These are phyloP conservation scores for Xylariaceae sp. DNA, from an alignment of 2,329 filamentous ascomycete species.

Conservation along the genomic window DNA sequence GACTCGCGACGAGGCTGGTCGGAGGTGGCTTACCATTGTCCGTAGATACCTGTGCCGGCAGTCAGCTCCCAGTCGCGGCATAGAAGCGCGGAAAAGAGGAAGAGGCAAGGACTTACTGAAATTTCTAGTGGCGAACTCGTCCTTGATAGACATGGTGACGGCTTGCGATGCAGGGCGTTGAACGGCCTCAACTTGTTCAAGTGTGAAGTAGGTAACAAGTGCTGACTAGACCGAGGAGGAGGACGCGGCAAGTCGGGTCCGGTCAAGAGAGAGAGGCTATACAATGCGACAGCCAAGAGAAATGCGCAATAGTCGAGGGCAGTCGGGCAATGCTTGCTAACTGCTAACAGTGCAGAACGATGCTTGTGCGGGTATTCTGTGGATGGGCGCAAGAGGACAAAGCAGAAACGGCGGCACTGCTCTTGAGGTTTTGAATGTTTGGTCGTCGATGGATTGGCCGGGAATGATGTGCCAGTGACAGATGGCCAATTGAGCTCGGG, in stretches of 20 bases:
- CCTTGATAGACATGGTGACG: conserved; percentile 60
- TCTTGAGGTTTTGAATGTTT: background rate
- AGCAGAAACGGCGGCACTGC: background rate
- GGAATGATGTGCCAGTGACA: conserved; percentile 1
- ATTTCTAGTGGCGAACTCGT: conserved; percentile 66
- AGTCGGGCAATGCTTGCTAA: too few relatives aligned
- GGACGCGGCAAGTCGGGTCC: background rate
- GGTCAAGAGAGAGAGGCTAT: conserved; percentile 1
- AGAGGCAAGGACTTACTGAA: conserved; percentile 52
- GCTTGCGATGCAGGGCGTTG: conserved; percentile 3
- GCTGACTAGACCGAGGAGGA: background rate
- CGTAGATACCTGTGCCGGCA: conserved; percentile 58
- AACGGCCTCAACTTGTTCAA: too few relatives aligned
- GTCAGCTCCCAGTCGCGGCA: conserved; percentile 25
- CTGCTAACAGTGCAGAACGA: too few relatives aligned
- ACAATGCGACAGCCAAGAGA: background rate
- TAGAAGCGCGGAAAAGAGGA: conserved; percentile 2
- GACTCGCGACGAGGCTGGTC: background rate
- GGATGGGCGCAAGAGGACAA: background rate
- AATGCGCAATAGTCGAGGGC: too few relatives aligned
- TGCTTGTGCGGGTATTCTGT: background rate
- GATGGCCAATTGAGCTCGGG: conserved; percentile 4
- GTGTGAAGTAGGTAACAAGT: background rate
- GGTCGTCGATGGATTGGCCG: background rate
- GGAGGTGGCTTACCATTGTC: conserved; percentile 58